Evolutionary conservation across 1,139 yeast genomes (phyloP), one percentile per base, ranked within the genome.

Genomic region (Suhomyces yuchorum): DNA sequence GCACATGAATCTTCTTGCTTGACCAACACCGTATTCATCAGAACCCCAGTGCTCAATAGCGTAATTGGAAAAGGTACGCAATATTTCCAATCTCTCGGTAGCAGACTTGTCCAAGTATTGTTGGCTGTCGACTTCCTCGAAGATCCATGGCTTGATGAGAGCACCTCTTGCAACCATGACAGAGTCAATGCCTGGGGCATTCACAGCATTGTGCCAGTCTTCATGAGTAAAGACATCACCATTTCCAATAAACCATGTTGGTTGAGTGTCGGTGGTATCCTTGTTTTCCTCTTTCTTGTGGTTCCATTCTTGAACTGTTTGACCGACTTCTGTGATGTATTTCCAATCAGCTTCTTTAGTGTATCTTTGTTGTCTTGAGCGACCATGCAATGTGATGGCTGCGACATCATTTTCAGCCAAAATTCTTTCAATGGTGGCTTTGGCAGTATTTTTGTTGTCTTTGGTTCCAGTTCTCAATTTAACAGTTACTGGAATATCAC

Each of bases 121-220:
- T 60, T 84, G 83, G 8, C 95, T 77, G 49, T 92, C 95, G 46
- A 95, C 82, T 69, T 93, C 99, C 71, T 95, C 98, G 60, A 93
- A 93, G 43, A 93, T 89, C 99, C 99, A 93, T 41, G 99, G 99
- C 68, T 95, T 93, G 65, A 95, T 92, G 56, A 93, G 80, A 0
- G 98, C 98, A 47, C 98, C 99, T 59, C 99, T 81, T 2, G 99
- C 99, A 47, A 95, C 92, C 98, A 95, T 93, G 19, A 91, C 96
- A 33, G 95, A 84, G 68, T 95, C 99, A 47, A 92, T 84, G 15
- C 90, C 88, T 32, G 81, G 81, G 40, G 82, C 77, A 35, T 78
- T 77, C 38, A 84, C 75, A n/a, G 87, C 92, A 37, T 77, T 76
- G 65, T 90, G 80, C 96, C 97, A 93, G 63, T 93, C 99, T 60